Conservation (phyloP, 768 basidiomycete genomes). For the Agrocybe praecox region DNA sequence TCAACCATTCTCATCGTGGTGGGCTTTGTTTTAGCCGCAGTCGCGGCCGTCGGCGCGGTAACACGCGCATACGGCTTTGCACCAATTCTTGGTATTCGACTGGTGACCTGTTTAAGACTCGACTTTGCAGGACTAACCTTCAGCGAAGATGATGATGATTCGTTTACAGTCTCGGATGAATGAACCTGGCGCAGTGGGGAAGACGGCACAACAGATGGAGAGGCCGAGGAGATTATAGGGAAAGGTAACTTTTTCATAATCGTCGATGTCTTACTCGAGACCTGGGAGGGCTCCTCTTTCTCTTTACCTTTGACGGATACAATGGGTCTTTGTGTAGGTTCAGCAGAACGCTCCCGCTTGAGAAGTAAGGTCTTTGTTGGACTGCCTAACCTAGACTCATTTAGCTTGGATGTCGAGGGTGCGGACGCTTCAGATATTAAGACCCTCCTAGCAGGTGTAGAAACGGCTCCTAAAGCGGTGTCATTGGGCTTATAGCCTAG, state of each 20-base stretch:
- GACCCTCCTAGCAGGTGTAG: slow-evolving; percentile 26
- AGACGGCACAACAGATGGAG: slow-evolving; percentile 2
- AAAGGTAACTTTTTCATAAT: slow-evolving; percentile 32
- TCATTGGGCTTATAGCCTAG: slow-evolving; percentile 27
- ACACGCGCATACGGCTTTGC: slow-evolving; percentile 59
- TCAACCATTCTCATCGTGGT: slow-evolving; percentile 20
- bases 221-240: slow-evolving; percentile 28
- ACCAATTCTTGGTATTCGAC: slow-evolving; percentile 64
- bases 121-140: slow-evolving; percentile 39
- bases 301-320: slow-evolving; percentile 24
- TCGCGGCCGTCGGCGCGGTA: slow-evolving; percentile 3
- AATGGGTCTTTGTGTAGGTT: slow-evolving; percentile 6
- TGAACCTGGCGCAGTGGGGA: not conserved
- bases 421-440: slow-evolving; percentile 22
- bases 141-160: not conserved
- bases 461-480: slow-evolving; percentile 15
- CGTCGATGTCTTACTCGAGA: slow-evolving; percentile 5
- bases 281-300: slow-evolving; percentile 7
- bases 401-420: slow-evolving; percentile 18
- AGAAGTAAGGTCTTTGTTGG: slow-evolving; percentile 11
- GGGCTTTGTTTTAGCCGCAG: slow-evolving; percentile 8
- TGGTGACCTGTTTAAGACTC: slow-evolving; percentile 51
- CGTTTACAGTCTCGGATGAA: slow-evolving; percentile 3
- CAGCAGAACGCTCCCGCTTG: slow-evolving; percentile 13
- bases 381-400: slow-evolving; percentile 11